These are phyloP conservation scores for Penicillium griseofulvum DNA, from an alignment of 2,329 filamentous ascomycete species.

Conservation along the genomic window DNA sequence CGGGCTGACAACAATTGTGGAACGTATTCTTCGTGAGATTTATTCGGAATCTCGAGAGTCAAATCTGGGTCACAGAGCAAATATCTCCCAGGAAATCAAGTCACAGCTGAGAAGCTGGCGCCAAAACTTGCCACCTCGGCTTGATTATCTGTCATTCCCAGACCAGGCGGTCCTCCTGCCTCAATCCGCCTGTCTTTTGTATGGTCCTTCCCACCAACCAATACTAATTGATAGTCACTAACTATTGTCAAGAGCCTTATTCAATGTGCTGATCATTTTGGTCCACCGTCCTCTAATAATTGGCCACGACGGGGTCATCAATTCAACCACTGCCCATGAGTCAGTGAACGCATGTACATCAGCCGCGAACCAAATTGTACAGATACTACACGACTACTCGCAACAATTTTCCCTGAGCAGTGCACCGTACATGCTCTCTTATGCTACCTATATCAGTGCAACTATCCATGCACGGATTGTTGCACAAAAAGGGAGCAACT, in stretches of 20 bases:
- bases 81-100: slow-evolving; percentile 21
- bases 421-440: slow-evolving; percentile 50
- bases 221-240: not conserved
- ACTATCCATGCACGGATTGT: slow-evolving; percentile 55
- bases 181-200: slow-evolving; percentile 24
- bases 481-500: slow-evolving; percentile 24
- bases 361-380: slow-evolving; percentile 38
- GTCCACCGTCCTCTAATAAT: slow-evolving; percentile 45
- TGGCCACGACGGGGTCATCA: slow-evolving; percentile 12
- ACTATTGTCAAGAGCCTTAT: slow-evolving; percentile 28
- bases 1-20: slow-evolving; percentile 35
- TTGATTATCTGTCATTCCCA: slow-evolving; percentile 23
- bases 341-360: slow-evolving; percentile 33
- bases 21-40: slow-evolving; percentile 33
- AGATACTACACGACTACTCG: slow-evolving; percentile 37
- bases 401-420: slow-evolving; percentile 42
- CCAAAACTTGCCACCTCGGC: slow-evolving; percentile 20
- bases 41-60: slow-evolving; percentile 28
- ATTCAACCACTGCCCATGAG: slow-evolving; percentile 21
- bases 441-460: slow-evolving; percentile 56
- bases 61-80: slow-evolving; percentile 11
- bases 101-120: slow-evolving; percentile 25
- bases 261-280: slow-evolving; percentile 44
- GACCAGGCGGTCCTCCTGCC: slow-evolving; percentile 22
- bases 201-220: not conserved